phyloP scores from a whole-genome alignment of 2,329 filamentous ascomycete species.

The Xylariaceae sp. region DNA sequence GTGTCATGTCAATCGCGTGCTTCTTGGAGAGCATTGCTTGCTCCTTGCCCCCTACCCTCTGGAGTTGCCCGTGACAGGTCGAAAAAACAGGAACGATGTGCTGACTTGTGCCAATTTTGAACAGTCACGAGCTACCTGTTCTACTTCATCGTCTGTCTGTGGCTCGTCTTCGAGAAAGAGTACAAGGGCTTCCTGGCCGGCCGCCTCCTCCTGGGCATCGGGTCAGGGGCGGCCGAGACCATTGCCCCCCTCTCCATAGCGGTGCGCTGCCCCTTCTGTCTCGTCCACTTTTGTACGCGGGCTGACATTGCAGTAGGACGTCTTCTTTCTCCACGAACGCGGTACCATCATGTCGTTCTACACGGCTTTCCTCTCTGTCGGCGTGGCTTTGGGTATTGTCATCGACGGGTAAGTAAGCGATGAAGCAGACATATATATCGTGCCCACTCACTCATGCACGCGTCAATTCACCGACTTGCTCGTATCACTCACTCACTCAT shows the following conservation, averaged over 20 bases:
- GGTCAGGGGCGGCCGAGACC: conserved; percentile 44
- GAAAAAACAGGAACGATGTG: no score
- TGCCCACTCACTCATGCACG: no score
- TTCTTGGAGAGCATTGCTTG: no score
- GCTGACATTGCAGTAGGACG: conserved; percentile 29
- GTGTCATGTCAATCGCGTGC: no score
- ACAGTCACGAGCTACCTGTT: conserved; percentile 35
- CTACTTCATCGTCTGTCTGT: conserved; percentile 33
- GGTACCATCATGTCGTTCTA: conserved; percentile 43
- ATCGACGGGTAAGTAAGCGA: conserved; percentile 31
- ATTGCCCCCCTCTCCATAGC: conserved; percentile 24
- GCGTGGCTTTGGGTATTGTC: conserved; percentile 35
- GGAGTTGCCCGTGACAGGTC: no score
- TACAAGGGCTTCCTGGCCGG: conserved; percentile 36
- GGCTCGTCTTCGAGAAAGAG: conserved; percentile 34
- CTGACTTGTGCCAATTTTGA: no score
- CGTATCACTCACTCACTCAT: no score
- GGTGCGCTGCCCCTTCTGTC: conserved; percentile 4
- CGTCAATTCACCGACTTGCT: no score
- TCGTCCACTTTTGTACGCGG: background rate
- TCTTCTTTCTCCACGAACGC: conserved; percentile 51
- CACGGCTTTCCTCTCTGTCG: conserved; percentile 32
- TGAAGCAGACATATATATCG: no score
- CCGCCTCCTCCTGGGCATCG: conserved; percentile 45
- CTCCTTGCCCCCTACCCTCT: no score